These are phyloP conservation scores for Beauveria brongniartii DNA, from an alignment of 2,329 filamentous ascomycete species.

Conservation along the genomic window DNA sequence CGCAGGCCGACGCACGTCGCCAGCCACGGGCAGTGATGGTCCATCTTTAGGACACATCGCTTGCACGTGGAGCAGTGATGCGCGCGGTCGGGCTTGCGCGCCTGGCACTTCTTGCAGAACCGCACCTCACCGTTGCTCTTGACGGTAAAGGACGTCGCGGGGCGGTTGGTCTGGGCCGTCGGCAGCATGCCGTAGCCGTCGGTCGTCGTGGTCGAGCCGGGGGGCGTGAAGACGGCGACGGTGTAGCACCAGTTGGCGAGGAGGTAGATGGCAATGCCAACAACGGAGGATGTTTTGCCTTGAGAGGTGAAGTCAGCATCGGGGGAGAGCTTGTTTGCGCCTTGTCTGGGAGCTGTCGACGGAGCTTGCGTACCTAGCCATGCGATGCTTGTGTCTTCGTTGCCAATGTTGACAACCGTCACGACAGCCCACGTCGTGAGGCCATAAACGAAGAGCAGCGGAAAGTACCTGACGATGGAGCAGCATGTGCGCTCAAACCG, in stretches of 20 bases:
- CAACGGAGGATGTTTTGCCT: slow-evolving; percentile 49
- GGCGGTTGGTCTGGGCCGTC: slow-evolving; percentile 38
- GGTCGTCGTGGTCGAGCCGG: slow-evolving; percentile 61
- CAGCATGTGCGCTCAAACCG: slow-evolving; percentile 79
- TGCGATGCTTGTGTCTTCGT: slow-evolving; percentile 39
- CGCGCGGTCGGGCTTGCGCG: slow-evolving; percentile 85
- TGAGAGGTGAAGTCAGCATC: not conserved
- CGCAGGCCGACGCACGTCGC: slow-evolving; percentile 88
- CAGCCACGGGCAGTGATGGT: slow-evolving; percentile 97
- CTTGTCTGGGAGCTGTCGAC: not conserved
- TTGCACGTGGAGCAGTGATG: slow-evolving; percentile 96
- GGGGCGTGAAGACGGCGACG: slow-evolving; percentile 84
- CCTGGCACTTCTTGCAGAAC: slow-evolving; percentile 97
- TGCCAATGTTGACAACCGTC: slow-evolving; percentile 70
- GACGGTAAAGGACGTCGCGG: slow-evolving; percentile 73
- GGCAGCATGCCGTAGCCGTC: slow-evolving; percentile 74
- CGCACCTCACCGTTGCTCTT: slow-evolving; percentile 81
- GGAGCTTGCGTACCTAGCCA: slow-evolving; percentile 47
- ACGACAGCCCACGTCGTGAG: slow-evolving; percentile 92
- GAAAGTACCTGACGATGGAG: slow-evolving; percentile 68
- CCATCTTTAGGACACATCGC: slow-evolving; percentile 97
- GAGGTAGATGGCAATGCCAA: slow-evolving; percentile 64
- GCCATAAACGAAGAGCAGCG: slow-evolving; percentile 81
- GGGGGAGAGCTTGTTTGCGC: not conserved
- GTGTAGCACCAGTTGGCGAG: slow-evolving; percentile 87